phyloP scores from a whole-genome alignment of 345 rosid species.

The Murraya koenigii region DNA sequence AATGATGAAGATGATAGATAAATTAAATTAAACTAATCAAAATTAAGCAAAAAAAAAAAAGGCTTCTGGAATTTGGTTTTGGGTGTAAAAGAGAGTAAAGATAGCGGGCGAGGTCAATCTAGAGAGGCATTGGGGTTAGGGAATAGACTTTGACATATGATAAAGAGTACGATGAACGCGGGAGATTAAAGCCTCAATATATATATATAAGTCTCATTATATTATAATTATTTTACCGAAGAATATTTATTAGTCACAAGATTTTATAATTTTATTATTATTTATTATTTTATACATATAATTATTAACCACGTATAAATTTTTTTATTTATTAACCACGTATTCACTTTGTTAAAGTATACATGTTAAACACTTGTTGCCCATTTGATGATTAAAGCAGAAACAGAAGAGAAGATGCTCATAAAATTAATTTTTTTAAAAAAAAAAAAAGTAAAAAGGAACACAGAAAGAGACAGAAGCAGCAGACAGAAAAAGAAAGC shows the following conservation, averaged over 20 bases:
- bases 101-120: neutral
- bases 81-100: too few species aligned
- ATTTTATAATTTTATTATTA: too few species aligned
- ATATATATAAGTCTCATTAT: too few species aligned
- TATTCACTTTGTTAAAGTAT: too few species aligned
- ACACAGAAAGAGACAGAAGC: neutral
- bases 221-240: too few species aligned
- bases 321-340: too few species aligned
- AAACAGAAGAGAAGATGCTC: neutral
- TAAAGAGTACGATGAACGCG: conserved; percentile 28
- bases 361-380: neutral
- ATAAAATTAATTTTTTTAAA: neutral
- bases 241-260: too few species aligned
- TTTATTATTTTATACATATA: too few species aligned
- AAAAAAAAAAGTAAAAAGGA: neutral
- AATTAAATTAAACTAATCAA: neutral
- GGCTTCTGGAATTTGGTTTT: too few species aligned
- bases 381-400: neutral
- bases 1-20: neutral
- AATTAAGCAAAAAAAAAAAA: neutral
- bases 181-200: conserved; percentile 9
- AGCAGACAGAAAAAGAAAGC: too few species aligned
- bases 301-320: too few species aligned
- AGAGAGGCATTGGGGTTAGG: neutral
- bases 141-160: conserved; percentile 19